Evolutionary conservation across 1,284 basidiomycete species (phyloP), one percentile per base, ranked within the genome.

Genomic region (Thelephora terrestris): DNA sequence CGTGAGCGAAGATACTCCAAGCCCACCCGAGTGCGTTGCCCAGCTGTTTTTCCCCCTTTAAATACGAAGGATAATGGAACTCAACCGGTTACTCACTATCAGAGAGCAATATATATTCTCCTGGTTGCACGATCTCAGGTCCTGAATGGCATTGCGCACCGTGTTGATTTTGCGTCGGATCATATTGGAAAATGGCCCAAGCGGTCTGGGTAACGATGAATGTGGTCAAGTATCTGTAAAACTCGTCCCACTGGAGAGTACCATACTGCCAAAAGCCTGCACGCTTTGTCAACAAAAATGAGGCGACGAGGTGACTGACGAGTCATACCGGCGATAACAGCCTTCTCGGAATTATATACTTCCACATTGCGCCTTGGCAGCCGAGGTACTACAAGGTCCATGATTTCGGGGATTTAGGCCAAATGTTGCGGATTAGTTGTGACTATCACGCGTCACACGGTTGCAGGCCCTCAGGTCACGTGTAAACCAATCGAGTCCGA

Each of bases 201-300:
- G 47, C 37, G 2, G 43, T 4, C n/a, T n/a, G n/a, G 10, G 51
- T 53, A 43, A 48, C 47, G 12, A 53, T 24, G 5, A 55, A 46
- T 6, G 40, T 1, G n/a, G 32, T 32, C 18, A 55, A 49, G 50
- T 50, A 55, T 18, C 29, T 20, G 53, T 48, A 51, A 29, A 55
- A 51, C 5, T 45, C 37, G 25, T 34, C 21, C 53, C 53, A 55
- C 5, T 47, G 36, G 9, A 53, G 34, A 3, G 42, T 34, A 5
- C 53, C 51, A 18, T 55, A 55, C 23, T 55, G 53, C 46, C 48
- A 47, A 39, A 55, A 55, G 37, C 50, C 51, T 55, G n/a, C n/a
- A n/a, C n/a, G n/a, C n/a, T n/a, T n/a, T n/a, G n/a, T n/a, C n/a
- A n/a, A n/a, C n/a, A n/a, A n/a, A n/a, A n/a, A n/a, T n/a, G n/a